These are phyloP conservation scores for Penicillium silybi DNA, from an alignment of 495 filamentous ascomycete species.

Conservation along the genomic window DNA sequence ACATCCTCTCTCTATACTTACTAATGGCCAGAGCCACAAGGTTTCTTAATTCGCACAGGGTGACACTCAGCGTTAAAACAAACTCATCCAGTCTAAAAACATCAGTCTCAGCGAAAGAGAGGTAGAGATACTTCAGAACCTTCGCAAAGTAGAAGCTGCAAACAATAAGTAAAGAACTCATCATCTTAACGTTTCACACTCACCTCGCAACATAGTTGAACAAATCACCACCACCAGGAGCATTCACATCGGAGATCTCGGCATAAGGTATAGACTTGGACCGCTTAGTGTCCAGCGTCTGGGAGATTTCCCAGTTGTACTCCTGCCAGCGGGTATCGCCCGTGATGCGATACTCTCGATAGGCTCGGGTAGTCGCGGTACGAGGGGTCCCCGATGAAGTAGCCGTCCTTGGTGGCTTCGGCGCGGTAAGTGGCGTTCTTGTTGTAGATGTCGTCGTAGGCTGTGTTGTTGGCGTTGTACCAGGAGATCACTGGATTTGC, in stretches of 20 bases:
- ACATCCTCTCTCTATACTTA: background rate
- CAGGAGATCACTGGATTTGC: slow-evolving; percentile 48
- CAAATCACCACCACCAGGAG: slow-evolving; percentile 43
- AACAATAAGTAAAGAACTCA: background rate
- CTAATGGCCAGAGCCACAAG: slow-evolving; percentile 5
- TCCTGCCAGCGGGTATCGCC: slow-evolving; percentile 39
- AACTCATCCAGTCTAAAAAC: slow-evolving; percentile 51
- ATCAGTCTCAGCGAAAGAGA: slow-evolving; percentile 45
- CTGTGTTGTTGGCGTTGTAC: slow-evolving; percentile 45
- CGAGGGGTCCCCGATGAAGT: slow-evolving; percentile 53
- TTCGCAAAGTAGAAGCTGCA: slow-evolving; percentile 46
- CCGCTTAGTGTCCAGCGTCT: slow-evolving; percentile 55
- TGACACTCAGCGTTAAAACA: slow-evolving; percentile 50
- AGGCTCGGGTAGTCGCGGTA: slow-evolving; percentile 36
- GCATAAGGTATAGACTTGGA: slow-evolving; percentile 52
- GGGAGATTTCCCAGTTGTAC: slow-evolving; percentile 41
- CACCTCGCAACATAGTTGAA: slow-evolving; percentile 41
- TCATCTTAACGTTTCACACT: background rate
- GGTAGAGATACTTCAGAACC: slow-evolving; percentile 53
- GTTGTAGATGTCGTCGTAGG: slow-evolving; percentile 50
- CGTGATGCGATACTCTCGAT: slow-evolving; percentile 42
- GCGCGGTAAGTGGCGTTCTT: slow-evolving; percentile 17
- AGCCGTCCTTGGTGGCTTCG: slow-evolving; percentile 46
- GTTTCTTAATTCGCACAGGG: slow-evolving; percentile 11
- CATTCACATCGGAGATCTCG: slow-evolving; percentile 58